Percentiles rank a stretch among this genome's conserved stretches.
These are phyloP conservation scores for Blastobotrys parvus DNA, from an alignment of 805 yeast genomes.

Conservation along the genomic window DNA sequence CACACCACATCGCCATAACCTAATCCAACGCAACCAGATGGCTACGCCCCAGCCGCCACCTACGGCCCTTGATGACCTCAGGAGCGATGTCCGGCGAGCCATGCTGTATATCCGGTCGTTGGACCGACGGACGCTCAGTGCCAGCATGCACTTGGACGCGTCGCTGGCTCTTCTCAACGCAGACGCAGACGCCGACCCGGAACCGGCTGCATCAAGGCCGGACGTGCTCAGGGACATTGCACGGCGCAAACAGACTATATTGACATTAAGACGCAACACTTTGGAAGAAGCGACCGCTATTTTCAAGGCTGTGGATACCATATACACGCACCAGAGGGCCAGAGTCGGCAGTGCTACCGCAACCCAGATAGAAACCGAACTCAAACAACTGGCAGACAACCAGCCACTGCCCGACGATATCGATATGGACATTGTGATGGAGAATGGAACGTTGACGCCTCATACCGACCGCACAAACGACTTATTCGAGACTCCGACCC, in stretches of 20 bases:
- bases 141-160: conserved; percentile 4
- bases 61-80: conserved; percentile 14
- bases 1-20: no score
- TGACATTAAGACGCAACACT: conserved; percentile 5
- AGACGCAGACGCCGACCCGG: not conserved
- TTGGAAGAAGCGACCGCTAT: conserved; percentile 9
- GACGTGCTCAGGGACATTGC: not conserved
- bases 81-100: conserved; percentile 11
- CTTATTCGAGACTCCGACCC: no score
- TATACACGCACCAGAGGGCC: not conserved
- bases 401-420: no score
- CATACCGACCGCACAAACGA: no score
- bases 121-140: conserved; percentile 6
- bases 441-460: no score
- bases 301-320: not conserved
- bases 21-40: conserved; percentile 36
- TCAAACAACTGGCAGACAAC: no score
- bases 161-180: not conserved
- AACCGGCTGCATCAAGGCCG: no score
- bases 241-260: not conserved
- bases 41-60: conserved; percentile 36
- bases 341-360: not conserved
- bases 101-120: conserved; percentile 11
- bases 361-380: not conserved
- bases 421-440: no score